These are phyloP conservation scores for Aspergillus sp. DNA, from an alignment of 2,329 filamentous ascomycete species.

Conservation along the genomic window DNA sequence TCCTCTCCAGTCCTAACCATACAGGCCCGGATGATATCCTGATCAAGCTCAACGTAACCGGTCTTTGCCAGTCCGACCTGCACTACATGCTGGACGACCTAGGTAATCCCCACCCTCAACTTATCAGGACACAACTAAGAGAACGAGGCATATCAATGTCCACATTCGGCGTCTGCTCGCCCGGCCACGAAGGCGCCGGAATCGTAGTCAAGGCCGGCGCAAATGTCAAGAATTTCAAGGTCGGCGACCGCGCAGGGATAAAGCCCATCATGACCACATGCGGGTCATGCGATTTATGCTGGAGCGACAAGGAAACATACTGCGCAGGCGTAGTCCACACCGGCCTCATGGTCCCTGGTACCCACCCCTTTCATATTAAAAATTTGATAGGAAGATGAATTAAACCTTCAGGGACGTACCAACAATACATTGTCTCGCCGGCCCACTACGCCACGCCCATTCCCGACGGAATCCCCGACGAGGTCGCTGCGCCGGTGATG, in stretches of 20 bases:
- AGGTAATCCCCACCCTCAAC: slow-evolving; percentile 37
- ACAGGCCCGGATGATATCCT: slow-evolving; percentile 56
- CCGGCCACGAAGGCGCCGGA: slow-evolving; percentile 59
- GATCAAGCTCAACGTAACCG: slow-evolving; percentile 58
- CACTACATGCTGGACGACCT: slow-evolving; percentile 59
- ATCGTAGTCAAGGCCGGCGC: slow-evolving; percentile 57
- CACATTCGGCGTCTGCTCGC: slow-evolving; percentile 44
- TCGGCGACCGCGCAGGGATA: slow-evolving; percentile 55
- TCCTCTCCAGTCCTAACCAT: not conserved
- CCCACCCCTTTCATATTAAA: too few relatives aligned
- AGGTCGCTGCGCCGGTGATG: slow-evolving; percentile 61
- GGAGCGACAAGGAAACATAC: slow-evolving; percentile 55
- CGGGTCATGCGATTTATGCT: slow-evolving; percentile 52
- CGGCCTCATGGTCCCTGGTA: slow-evolving; percentile 46
- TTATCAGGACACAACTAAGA: not conserved
- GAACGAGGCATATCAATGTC: slow-evolving; percentile 32
- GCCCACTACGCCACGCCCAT: slow-evolving; percentile 56
- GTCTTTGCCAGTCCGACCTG: slow-evolving; percentile 58
- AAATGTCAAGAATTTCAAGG: slow-evolving; percentile 53
- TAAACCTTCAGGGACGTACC: slow-evolving; percentile 49
- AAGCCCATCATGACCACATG: slow-evolving; percentile 55
- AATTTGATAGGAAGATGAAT: not conserved
- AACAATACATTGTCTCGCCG: slow-evolving; percentile 59
- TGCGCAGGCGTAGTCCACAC: slow-evolving; percentile 23
- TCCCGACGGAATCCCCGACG: slow-evolving; percentile 55